Conservation (phyloP, 1,139 yeast genomes). For the Suhomyces atakaporum region DNA sequence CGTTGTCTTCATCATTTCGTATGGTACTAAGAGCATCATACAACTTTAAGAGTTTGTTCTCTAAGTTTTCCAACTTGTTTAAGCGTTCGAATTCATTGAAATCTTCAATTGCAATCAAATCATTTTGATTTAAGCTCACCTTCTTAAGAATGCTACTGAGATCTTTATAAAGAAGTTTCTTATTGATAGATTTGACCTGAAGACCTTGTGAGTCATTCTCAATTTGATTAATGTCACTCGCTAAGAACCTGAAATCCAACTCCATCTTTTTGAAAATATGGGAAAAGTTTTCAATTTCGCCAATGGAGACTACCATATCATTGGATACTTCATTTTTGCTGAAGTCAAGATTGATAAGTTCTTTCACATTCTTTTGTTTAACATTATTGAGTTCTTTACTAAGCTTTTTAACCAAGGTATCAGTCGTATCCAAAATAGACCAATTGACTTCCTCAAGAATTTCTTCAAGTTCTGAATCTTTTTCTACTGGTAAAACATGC, state of each 20-base stretch:
- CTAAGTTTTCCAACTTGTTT: constrained; percentile 51
- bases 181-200: constrained; percentile 82
- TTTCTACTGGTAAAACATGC: constrained; percentile 17
- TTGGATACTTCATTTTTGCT: constrained; percentile 36
- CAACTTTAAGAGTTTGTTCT: constrained; percentile 57
- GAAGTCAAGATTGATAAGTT: constrained; percentile 43
- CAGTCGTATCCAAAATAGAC: constrained; percentile 66
- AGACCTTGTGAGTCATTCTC: constrained; percentile 80
- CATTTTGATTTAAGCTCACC: constrained; percentile 62
- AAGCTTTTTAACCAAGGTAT: constrained; percentile 56
- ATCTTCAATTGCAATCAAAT: constrained; percentile 49
- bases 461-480: constrained; percentile 59
- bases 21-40: constrained; percentile 66
- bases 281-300: constrained; percentile 68
- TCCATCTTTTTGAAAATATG: constrained; percentile 48
- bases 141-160: constrained; percentile 67
- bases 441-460: constrained; percentile 74
- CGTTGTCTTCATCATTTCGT: constrained; percentile 46
- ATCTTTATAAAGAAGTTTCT: constrained; percentile 70
- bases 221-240: constrained; percentile 67
- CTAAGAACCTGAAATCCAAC: constrained; percentile 44
- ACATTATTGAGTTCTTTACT: constrained; percentile 39
- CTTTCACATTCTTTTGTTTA: constrained; percentile 41
- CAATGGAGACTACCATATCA: constrained; percentile 47
- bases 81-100: constrained; percentile 53